These are phyloP conservation scores for Pleoardoris graminearum DNA, from an alignment of 2,329 filamentous ascomycete genomes.

Conservation along the genomic window DNA sequence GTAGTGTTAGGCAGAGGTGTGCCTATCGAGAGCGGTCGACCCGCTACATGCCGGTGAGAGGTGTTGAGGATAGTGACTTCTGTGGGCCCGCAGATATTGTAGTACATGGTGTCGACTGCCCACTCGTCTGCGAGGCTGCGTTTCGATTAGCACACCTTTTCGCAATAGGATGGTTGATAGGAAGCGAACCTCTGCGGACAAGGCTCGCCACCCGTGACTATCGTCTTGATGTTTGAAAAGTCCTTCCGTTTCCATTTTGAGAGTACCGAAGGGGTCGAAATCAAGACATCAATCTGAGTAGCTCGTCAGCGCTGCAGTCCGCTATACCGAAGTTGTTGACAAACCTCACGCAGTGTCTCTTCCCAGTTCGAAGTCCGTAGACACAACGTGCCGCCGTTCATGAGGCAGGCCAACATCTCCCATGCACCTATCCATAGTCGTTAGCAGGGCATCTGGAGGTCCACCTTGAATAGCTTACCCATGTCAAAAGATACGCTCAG, in stretches of 20 bases:
- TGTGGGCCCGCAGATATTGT: conserved; percentile 63
- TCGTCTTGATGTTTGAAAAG: conserved; percentile 57
- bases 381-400: conserved; percentile 61
- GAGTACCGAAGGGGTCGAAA: conserved; percentile 60
- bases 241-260: conserved; percentile 53
- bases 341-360: conserved; percentile 51
- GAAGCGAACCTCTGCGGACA: conserved; percentile 49
- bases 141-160: conserved; percentile 1
- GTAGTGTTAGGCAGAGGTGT: conserved; percentile 60
- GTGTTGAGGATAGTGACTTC: conserved; percentile 65
- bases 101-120: conserved; percentile 49
- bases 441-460: neutral
- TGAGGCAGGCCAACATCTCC: conserved; percentile 62
- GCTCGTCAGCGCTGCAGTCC: conserved; percentile 10
- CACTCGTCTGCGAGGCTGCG: conserved; percentile 59
- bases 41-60: conserved; percentile 55
- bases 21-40: conserved; percentile 57
- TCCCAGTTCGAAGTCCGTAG: conserved; percentile 57
- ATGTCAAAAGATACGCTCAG: conserved; percentile 65
- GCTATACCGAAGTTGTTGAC: conserved; percentile 1
- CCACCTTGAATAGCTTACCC: conserved; percentile 49
- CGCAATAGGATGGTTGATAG: too few relatives aligned
- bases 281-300: conserved; percentile 55
- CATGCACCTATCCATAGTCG: conserved; percentile 53
- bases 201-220: conserved; percentile 61